Base-by-base conservation (phyloP, 140 eudicot species). In the Anethum foeniculum region DNA sequence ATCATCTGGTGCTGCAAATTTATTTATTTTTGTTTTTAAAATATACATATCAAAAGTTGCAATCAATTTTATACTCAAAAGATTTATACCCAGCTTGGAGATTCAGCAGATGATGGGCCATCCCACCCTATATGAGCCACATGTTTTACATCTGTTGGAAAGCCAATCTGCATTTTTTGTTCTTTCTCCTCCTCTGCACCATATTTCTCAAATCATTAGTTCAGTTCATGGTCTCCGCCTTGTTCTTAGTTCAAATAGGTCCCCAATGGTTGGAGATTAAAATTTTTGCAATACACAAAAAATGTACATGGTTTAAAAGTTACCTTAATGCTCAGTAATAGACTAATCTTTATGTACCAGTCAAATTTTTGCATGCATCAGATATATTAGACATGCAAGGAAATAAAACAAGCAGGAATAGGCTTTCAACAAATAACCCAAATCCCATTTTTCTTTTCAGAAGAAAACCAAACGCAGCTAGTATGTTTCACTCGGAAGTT, bases 91-190 rank as follows among this genome's bases (percentile, higher is more conserved):
- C 96, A 93, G 89, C 91, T 87, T 6, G 97, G 96, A 46, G 90
- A 75, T 68, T 85, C 90, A 41, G 48, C 86, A 32, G 91, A 48
- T 38, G 90, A 47, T 1, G 90, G 86, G 38, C 95, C 97, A 82
- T 91, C 94, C 80, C 89, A 85, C 3, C 98, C 97, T 19, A 94
- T 89, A 71, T 94, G 98, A 72, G 98, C 90, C 58, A 93, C 92
- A 81, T 93, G 98, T 88, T 91, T 91, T 44, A 91, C 96, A 76
- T 91, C 98, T 19, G 96, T 91, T 14, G 98, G 98, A 48, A 77
- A 79, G 64, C 98, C 98, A 71, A 94, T 91, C 79, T 87, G 87
- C 0, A 94, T 85, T 62, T 91, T 93, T 64, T 81, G 80, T 67
- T 94, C 93, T 85, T 94, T 86, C 44, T 89, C 92, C 18, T 91